phyloP scores from a whole-genome alignment of 148 eudicot species.

The Rhododendron molle region DNA sequence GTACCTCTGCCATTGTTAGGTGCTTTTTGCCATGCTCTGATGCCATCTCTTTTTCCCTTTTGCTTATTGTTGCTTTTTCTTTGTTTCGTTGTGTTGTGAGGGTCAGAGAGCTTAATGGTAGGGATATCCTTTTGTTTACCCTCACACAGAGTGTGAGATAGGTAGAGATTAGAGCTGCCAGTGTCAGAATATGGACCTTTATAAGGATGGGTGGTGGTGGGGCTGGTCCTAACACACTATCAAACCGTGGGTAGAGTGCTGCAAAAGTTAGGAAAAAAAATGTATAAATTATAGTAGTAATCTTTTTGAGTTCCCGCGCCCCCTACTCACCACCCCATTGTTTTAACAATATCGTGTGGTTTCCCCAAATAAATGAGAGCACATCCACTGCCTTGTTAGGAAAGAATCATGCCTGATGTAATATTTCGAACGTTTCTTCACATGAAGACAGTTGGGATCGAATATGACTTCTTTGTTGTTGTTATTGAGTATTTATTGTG shows the following conservation, averaged over 20 bases:
- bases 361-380: conserved; percentile 28
- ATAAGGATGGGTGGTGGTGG: conserved; percentile 45
- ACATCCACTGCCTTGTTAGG: conserved; percentile 20
- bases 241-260: conserved; percentile 5
- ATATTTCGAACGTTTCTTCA: neutral
- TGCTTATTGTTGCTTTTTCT: conserved; percentile 9
- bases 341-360: conserved; percentile 17
- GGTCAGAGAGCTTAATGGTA: conserved; percentile 1
- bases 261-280: conserved; percentile 12
- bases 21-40: conserved; percentile 34
- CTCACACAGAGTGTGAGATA: conserved; percentile 1
- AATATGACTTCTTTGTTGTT: neutral
- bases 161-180: conserved; percentile 15
- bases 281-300: neutral
- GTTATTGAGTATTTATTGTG: neutral
- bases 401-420: conserved; percentile 21
- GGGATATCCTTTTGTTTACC: conserved; percentile 10
- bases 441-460: neutral
- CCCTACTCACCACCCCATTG: neutral
- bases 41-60: conserved; percentile 33
- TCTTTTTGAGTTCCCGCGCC: conserved; percentile 10
- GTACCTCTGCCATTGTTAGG: conserved; percentile 55
- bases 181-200: conserved; percentile 30
- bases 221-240: neutral
- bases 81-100: conserved; percentile 15